These are phyloP conservation scores for Scedosporium aurantiacum DNA, from an alignment of 2,329 filamentous ascomycete genomes.

Conservation along the genomic window DNA sequence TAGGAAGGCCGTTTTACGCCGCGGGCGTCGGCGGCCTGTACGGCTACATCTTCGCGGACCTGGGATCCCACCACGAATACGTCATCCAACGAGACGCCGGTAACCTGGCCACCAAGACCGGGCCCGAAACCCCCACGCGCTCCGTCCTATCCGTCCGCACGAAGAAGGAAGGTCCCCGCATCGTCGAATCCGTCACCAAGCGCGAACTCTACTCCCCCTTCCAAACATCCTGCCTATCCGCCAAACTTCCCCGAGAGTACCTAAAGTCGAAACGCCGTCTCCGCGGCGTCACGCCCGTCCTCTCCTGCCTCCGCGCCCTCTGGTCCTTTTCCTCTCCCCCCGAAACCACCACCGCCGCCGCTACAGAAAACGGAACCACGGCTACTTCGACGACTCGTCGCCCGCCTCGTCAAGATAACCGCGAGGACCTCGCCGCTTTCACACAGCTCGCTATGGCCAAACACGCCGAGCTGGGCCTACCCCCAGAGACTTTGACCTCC, in stretches of 20 bases:
- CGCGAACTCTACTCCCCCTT: slow-evolving; percentile 83
- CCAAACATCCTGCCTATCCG: slow-evolving; percentile 68
- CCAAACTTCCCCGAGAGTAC: slow-evolving; percentile 60
- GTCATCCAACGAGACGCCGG: slow-evolving; percentile 75
- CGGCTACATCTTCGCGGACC: slow-evolving; percentile 88
- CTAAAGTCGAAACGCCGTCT: slow-evolving; percentile 54
- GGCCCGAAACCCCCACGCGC: slow-evolving; percentile 66
- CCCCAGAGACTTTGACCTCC: slow-evolving; percentile 53
- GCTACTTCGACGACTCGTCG: no score
- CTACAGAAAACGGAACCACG: background rate
- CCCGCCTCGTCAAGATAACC: slow-evolving; percentile 37
- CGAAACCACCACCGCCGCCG: slow-evolving; percentile 30
- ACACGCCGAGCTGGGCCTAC: slow-evolving; percentile 63
- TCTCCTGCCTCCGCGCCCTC: slow-evolving; percentile 78
- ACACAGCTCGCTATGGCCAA: slow-evolving; percentile 67
- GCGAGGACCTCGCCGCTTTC: slow-evolving; percentile 62
- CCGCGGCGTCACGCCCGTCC: slow-evolving; percentile 67
- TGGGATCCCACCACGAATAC: slow-evolving; percentile 74
- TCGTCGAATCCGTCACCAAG: slow-evolving; percentile 80
- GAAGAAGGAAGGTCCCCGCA: slow-evolving; percentile 56
- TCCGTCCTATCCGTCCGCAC: slow-evolving; percentile 61
- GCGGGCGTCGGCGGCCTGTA: slow-evolving; percentile 81
- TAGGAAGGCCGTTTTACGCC: slow-evolving; percentile 76
- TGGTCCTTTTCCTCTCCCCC: slow-evolving; percentile 61
- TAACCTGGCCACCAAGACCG: slow-evolving; percentile 53